Evolutionary conservation across 1,284 basidiomycete genomes (phyloP), one percentile per base, ranked within the genome.

Genomic region (Austroboletus novae-zelandiae): DNA sequence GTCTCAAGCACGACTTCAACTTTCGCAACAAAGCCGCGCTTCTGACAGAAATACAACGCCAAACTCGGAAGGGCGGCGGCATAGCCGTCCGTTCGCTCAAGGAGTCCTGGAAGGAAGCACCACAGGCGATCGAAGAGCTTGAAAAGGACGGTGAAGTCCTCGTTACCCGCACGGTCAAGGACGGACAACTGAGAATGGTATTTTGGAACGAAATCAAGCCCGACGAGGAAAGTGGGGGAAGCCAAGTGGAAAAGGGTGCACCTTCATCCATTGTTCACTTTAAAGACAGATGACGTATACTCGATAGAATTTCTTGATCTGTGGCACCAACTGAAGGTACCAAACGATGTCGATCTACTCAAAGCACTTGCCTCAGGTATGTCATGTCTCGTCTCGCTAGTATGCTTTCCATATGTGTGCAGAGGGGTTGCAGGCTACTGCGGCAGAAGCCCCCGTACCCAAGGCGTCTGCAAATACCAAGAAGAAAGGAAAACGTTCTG

Each of bases 121-220:
- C 86, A 2, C 72, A 76, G 48, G 89, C 87, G 0, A 86, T 94
- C 41, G 89, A 93, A 62, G 90, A 93, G 65, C 75, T 94, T 10
- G 91, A 91, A 65, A 82, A 89, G 62, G 90, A 93, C 58, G 90
- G 93, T 0, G 85, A 94, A 53, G 89, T 95, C 1, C 75, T 94
- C 43, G 89, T 94, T 10, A 91, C 90, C 27, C 76, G 92, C 30
- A 91, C 91, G 0, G 74, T 81, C 47, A 91, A 90, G 58, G 92
- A 94, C 57, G 89, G 89, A 0, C 85, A 90, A 60, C 73, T 91
- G 66, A 81, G 87, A 54, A 89, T 91, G 80, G 93, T 94, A 0
- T 95, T 94, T 62, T 93, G 88, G 84, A 95, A 96, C 61, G 91
- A 94, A 65, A 79, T 94, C 41, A 89, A 89, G 58, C 81, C 84